phyloP scores from a whole-genome alignment of 148 eudicot species.

The Gaultheria prostrata region DNA sequence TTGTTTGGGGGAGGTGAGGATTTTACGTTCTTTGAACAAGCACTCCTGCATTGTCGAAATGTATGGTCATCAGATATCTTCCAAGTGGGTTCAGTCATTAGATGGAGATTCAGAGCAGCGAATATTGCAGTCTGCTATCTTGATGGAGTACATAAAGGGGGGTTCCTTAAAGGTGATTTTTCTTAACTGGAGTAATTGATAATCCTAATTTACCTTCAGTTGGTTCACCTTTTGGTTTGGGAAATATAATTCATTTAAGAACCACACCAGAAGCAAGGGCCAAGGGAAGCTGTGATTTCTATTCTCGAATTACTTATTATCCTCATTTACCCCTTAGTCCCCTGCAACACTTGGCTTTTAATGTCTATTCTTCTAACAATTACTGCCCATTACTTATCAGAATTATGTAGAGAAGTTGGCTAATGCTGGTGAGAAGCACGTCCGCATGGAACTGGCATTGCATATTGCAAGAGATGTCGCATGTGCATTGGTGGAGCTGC shows the following conservation, averaged over 20 bases:
- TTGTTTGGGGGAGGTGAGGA: slow-evolving; percentile 88
- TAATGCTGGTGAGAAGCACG: slow-evolving; percentile 68
- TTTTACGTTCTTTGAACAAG: slow-evolving; percentile 60
- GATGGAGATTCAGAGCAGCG: slow-evolving; percentile 61
- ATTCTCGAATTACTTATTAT: not conserved
- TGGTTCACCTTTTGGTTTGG: not conserved
- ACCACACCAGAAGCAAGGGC: not conserved
- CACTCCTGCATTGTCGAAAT: slow-evolving; percentile 79
- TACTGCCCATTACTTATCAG: slow-evolving; percentile 36
- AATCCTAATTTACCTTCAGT: not conserved
- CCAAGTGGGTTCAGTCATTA: slow-evolving; percentile 59
- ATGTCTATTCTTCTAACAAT: slow-evolving; percentile 9
- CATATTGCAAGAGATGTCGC: slow-evolving; percentile 76
- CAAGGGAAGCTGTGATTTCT: not conserved
- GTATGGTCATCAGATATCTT: slow-evolving; percentile 78
- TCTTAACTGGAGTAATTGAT: not conserved
- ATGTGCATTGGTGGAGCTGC: slow-evolving; percentile 72
- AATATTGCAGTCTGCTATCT: slow-evolving; percentile 61
- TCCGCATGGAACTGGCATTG: slow-evolving; percentile 47
- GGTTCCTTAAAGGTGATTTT: slow-evolving; percentile 76
- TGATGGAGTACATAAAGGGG: slow-evolving; percentile 88
- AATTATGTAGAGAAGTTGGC: slow-evolving; percentile 55
- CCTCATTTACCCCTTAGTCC: not conserved
- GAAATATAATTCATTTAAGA: not conserved
- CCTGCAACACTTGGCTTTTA: not conserved